Conservation (phyloP, 2,329 filamentous ascomycete species). For the Metarhizium anisopliae region DNA sequence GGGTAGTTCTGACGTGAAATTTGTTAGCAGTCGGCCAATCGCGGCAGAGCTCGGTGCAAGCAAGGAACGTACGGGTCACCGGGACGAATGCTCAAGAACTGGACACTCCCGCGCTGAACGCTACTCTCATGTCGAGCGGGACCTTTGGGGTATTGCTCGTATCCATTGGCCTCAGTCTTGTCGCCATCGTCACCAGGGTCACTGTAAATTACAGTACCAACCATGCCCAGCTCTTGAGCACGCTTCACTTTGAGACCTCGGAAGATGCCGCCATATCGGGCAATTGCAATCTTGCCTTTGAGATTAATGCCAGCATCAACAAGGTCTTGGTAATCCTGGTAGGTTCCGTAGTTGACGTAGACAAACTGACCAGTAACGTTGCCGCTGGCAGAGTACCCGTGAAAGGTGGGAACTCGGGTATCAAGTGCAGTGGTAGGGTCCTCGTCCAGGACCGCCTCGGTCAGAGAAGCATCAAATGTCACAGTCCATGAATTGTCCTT, state of each 20-base stretch:
- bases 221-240: constrained; percentile 81
- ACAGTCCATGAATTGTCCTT: constrained; percentile 43
- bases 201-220: constrained; percentile 75
- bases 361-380: constrained; percentile 85
- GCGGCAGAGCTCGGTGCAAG: background rate
- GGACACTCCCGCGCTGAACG: constrained; percentile 80
- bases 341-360: constrained; percentile 88
- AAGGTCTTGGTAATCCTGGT: constrained; percentile 76
- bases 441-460: constrained; percentile 76
- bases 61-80: constrained; percentile 52
- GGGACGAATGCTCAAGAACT: constrained; percentile 63
- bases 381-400: constrained; percentile 86
- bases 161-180: constrained; percentile 72
- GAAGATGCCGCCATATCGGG: constrained; percentile 79
- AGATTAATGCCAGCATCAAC: constrained; percentile 65
- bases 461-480: constrained; percentile 69
- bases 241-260: constrained; percentile 87
- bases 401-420: constrained; percentile 78
- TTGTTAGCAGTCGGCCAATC: background rate
- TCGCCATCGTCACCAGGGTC: constrained; percentile 86
- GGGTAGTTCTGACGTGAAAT: constrained; percentile 53
- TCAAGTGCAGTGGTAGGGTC: constrained; percentile 68
- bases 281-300: constrained; percentile 77
- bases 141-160: constrained; percentile 71
- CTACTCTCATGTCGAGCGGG: constrained; percentile 81